Conservation (phyloP, 306 rosid species). For the Abrus pulchellus region DNA sequence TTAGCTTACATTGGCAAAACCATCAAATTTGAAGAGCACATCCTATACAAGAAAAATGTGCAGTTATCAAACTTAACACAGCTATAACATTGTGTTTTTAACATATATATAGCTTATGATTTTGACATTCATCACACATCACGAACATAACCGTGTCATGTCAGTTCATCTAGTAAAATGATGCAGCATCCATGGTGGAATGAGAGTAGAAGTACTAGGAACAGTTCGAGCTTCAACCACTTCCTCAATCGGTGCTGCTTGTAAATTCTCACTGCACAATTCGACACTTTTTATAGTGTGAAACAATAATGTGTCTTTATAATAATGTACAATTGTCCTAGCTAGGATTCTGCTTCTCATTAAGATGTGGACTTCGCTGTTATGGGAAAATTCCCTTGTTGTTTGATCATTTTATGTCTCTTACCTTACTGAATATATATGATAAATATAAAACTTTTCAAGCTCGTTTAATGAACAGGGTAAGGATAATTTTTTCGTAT, state of each 20-base stretch:
- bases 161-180: conserved; percentile 43
- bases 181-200: conserved; percentile 75
- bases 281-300: background rate
- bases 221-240: conserved; percentile 44
- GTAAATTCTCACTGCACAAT: conserved; percentile 57
- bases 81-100: background rate
- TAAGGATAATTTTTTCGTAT: too few species aligned
- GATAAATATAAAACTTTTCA: too few species aligned
- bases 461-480: too few species aligned
- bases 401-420: too few species aligned
- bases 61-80: conserved; percentile 6
- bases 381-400: background rate
- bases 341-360: background rate
- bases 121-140: conserved; percentile 18
- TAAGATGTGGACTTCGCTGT: too few species aligned
- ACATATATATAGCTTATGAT: conserved; percentile 1
- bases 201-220: conserved; percentile 32
- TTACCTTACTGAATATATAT: too few species aligned
- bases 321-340: conserved; percentile 5
- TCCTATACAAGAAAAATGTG: conserved; percentile 16
- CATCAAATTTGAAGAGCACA: conserved; percentile 17
- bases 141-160: background rate
- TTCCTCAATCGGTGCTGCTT: conserved; percentile 44
- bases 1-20: background rate
- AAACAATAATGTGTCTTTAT: background rate